Evolutionary conservation across 2,329 filamentous ascomycete species (phyloP), one percentile per base, ranked within the genome.

Genomic region (Pestalotiopsis sp.): DNA sequence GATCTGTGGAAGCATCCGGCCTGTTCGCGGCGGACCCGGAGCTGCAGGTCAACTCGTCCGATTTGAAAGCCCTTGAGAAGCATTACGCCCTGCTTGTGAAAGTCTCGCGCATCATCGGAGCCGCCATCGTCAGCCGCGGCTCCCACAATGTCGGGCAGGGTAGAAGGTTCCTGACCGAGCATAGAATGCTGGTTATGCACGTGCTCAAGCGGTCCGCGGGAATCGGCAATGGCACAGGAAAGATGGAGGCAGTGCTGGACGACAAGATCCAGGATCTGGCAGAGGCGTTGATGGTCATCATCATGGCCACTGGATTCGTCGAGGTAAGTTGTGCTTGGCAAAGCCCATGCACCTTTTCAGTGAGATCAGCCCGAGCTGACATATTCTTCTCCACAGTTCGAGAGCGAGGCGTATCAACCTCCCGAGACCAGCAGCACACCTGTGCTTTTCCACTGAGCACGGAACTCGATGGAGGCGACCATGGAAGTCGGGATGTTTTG

Each of bases 1-100:
- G 91, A 59, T 88, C 93, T 0, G 84, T 98, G 36, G 92, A 92
- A 71, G 89, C 92, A 68, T 97, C 94, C 0, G 89, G 90, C n/a
- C 86, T 98, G 25, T 99, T 98, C 79, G 86, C 90, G 9, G 92
- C 93, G 13, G 96, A 99, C 78, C 96, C 96, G 0, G 96, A 99
- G 79, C 90, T 99, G 67, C 94, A 97, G 70, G 90, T 95, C 69
- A 89, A 93, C 73, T 87, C 91, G 67, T 86, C 90, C 67, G 91
- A 94, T 73, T 84, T 89, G 3, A 85, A 87, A 69, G 92, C 93
- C 3, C 86, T 97, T 23, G 89, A 90, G 72, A 91, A 91, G 76
- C 97, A 97, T 81, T 98, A 97, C 80, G 87, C 90, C 62, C 86
- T 99, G 6, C 89, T 99, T 17, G 89, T 93, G 49, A 90, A 92